Percentiles rank a stretch among this genome's conserved stretches.
Conservation (phyloP, 2,329 filamentous ascomycete genomes). For the Fusarium sp. region DNA sequence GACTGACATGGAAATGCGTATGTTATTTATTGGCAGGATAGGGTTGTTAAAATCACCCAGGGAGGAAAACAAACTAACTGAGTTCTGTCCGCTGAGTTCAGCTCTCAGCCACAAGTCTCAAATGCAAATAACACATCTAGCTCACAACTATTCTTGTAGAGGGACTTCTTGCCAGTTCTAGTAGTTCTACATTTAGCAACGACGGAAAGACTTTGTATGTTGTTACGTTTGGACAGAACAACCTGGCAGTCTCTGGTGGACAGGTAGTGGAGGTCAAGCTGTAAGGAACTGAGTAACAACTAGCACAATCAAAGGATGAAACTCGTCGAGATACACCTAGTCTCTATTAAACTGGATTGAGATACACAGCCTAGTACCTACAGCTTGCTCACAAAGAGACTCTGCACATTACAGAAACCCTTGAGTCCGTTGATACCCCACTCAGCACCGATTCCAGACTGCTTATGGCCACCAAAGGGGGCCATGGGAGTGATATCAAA, state of each 20-base stretch:
- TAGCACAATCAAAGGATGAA: not conserved
- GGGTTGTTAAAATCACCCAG: not conserved
- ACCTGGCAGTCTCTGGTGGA: not conserved
- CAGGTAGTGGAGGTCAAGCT: not conserved
- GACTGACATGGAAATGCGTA: not conserved
- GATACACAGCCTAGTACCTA: not conserved
- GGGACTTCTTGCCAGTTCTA: not conserved
- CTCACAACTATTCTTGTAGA: not conserved
- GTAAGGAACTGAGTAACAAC: not conserved
- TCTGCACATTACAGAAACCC: constrained; percentile 44
- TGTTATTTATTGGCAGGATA: not conserved
- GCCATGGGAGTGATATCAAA: constrained; percentile 54
- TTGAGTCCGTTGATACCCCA: constrained; percentile 52
- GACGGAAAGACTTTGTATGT: not conserved
- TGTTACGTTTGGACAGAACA: not conserved
- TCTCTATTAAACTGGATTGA: not conserved
- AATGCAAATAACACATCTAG: too few relatives aligned
- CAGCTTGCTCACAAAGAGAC: constrained; percentile 32
- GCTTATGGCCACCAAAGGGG: constrained; percentile 56
- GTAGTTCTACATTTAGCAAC: not conserved
- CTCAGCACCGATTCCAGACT: constrained; percentile 55
- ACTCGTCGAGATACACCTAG: not conserved
- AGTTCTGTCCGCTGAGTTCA: too few relatives aligned
- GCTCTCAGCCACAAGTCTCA: too few relatives aligned
- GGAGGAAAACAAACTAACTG: not conserved